Evolutionary conservation across 306 rosid genomes (phyloP), one percentile per base, ranked within the genome.

Genomic region (Acmispon strigosus): DNA sequence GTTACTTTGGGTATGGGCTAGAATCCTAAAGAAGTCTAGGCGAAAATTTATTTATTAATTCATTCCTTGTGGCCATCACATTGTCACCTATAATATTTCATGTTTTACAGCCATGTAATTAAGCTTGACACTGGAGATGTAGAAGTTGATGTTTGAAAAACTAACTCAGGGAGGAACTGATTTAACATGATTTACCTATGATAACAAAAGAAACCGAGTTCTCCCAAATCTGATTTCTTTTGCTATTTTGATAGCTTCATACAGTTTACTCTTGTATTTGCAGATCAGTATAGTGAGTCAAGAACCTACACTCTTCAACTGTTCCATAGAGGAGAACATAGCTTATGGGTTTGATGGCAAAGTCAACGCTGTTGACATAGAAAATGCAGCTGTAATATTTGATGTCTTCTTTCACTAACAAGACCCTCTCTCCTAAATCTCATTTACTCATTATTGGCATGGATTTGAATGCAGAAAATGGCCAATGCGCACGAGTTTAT

Each of bases 261-360:
- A 54, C 12, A 19, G 77, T 74, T 49, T 76, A 7, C 58, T 52
- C 18, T 3, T 49, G 65, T n/a, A 48, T 70, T 62, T 82, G 62
- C 86, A 90, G 96, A 82, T 90, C 47, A 90, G 95, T 64, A 90
- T 84, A 50, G 94, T 88, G 76, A 90, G 94, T 70, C 94, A 90
- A 80, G 96, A 88, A 80, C 94, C 96, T 22, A 70, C 72, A 42
- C 91, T 87, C 57, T 87, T 90, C 87, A 90, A 88, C 78, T 86
- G 90, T 80, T 90, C 91, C 61, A 83, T 90, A 53, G 91, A 84
- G 82, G 93, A 90, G 79, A 90, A 90, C 80, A 90, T 87, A 76
- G 92, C 96, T 20, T 90, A 87, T 66, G 96, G 96, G 13, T 58
- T 85, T 50, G 85, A 86, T 18, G 93, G 96, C 70, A 88, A 84